Evolutionary conservation across 2,329 filamentous ascomycete genomes (phyloP).

Genomic region (Fusarium pininemorale): DNA sequence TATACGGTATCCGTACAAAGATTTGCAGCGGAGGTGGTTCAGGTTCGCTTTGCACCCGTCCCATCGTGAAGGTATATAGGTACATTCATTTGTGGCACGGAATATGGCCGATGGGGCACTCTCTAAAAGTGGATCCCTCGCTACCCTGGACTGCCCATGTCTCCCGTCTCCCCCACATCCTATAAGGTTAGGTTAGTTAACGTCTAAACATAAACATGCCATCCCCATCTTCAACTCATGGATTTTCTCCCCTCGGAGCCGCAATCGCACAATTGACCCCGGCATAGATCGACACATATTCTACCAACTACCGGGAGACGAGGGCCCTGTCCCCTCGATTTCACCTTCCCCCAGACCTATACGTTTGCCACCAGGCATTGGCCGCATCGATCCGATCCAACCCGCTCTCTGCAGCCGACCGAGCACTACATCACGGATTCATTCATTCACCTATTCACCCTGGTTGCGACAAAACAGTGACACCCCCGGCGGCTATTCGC

Average conservation of each 20-base stretch:
- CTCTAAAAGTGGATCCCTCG: neutral
- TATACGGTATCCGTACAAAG: neutral
- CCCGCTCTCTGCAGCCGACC: slow-evolving; percentile 3
- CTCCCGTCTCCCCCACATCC: slow-evolving; percentile 22
- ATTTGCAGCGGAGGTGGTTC: neutral
- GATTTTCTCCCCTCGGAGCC: slow-evolving; percentile 24
- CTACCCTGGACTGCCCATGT: neutral
- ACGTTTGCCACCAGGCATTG: slow-evolving; percentile 24
- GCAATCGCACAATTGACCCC: slow-evolving; percentile 22
- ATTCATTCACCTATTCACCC: neutral
- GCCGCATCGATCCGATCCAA: slow-evolving; percentile 34
- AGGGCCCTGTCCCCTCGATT: slow-evolving; percentile 17
- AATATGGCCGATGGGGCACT: slow-evolving; percentile 11
- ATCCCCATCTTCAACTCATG: slow-evolving; percentile 24
- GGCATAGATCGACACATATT: neutral
- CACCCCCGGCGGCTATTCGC: neutral
- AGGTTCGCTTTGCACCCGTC: neutral
- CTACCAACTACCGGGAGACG: slow-evolving; percentile 17
- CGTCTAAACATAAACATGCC: slow-evolving; percentile 24
- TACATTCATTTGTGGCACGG: slow-evolving; percentile 3
- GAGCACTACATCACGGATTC: neutral
- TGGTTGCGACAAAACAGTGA: neutral
- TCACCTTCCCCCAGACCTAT: slow-evolving; percentile 3
- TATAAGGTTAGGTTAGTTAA: neutral
- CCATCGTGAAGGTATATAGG: neutral